Evolutionary conservation across 768 basidiomycete genomes (phyloP).

Genomic region (Daedalea quercina): DNA sequence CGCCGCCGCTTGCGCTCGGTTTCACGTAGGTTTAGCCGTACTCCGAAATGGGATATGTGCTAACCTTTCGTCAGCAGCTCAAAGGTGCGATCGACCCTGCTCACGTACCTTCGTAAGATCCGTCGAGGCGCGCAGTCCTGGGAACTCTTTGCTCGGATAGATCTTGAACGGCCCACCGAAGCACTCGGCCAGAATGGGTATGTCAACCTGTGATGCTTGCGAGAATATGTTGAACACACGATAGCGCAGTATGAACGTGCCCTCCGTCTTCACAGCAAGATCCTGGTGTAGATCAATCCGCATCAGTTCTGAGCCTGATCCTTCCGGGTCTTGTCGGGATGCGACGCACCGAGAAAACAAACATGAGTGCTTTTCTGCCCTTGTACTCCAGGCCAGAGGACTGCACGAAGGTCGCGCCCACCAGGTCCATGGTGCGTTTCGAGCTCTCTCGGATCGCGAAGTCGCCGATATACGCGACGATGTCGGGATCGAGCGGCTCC

Average conservation of each 20-base stretch:
- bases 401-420: constrained; percentile 48
- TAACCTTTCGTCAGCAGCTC: constrained; percentile 11
- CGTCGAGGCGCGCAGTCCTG: constrained; percentile 59
- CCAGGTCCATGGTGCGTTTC: constrained; percentile 46
- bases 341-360: constrained; percentile 54
- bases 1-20: constrained; percentile 44
- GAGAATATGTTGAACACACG: constrained; percentile 59
- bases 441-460: constrained; percentile 41
- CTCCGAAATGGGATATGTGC: constrained; percentile 51
- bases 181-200: constrained; percentile 54
- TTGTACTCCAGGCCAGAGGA: constrained; percentile 25
- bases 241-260: constrained; percentile 61
- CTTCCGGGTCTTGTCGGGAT: not conserved
- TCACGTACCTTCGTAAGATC: constrained; percentile 54
- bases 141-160: constrained; percentile 68
- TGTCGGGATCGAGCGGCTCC: constrained; percentile 17
- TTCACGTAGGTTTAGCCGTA: constrained; percentile 54
- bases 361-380: constrained; percentile 50
- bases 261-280: constrained; percentile 64
- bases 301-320: not conserved
- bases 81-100: not conserved
- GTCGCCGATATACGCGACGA: constrained; percentile 36
- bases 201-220: constrained; percentile 25
- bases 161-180: constrained; percentile 60
- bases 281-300: constrained; percentile 34